Evolutionary conservation across 768 basidiomycete species (phyloP), one percentile per base, ranked within the genome.

Genomic region (Mycena maculata): DNA sequence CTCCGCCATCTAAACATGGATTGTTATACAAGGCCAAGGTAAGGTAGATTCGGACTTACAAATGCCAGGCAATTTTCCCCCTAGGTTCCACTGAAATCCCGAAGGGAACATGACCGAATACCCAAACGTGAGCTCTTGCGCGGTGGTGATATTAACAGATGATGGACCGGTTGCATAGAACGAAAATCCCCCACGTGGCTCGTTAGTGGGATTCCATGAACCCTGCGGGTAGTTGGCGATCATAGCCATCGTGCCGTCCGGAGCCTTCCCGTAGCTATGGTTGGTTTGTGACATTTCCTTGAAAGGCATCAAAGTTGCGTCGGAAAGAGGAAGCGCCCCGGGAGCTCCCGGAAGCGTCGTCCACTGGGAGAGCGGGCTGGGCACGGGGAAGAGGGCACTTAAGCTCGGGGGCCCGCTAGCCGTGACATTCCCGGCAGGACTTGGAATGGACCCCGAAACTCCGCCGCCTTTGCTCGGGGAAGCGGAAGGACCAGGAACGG

Each of bases 41-140:
- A 31, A 57, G 27, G 30, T 15, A 8, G 25, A 15, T n/a, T n/a
- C 44, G 20, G 18, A 82, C 87, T 70, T 72, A 90, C 89, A 92
- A 69, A 92, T 76, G 66, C 91, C 91, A 16, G 91, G 91, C 27
- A 92, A 81, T 75, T 92, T 93, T 39, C 91, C 91, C 62, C 91
- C 91, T 70, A 83, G 83, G 66, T 85, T 79, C 76, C 85, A 92
- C 16, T 82, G 81, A 74, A 90, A 92, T n/a, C 85, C 90, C 18
- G 81, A 74, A 22, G 84, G 79, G 78, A 92, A 91, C 78, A 80
- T 87, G 44, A 90, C 84, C 0, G 88, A 86, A 78, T 86, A 86
- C 0, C 79, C 85, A 71, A 92, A 87, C 3, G 87, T 87, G 18
- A 86, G 87, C 72, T 92, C 90, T 71, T 86, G 88, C 10, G 89